phyloP scores from a whole-genome alignment of 2,329 filamentous ascomycete species.

The Pestalotiopsis sp. region DNA sequence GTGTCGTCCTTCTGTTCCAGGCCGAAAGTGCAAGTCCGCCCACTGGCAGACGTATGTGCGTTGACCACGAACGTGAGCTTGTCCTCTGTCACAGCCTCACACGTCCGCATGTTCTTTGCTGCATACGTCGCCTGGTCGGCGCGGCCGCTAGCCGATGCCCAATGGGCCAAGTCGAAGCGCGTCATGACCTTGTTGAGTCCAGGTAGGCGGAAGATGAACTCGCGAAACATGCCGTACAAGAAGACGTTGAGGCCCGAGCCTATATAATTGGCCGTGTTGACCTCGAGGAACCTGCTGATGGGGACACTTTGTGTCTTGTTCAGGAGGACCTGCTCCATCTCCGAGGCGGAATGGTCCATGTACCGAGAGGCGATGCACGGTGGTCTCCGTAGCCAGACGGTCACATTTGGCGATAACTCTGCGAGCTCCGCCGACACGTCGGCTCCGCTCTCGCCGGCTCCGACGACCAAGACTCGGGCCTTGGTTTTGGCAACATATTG shows the following conservation, averaged over 20 bases:
- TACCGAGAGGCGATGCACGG: neutral
- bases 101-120: neutral
- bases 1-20: neutral
- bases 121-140: neutral
- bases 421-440: neutral
- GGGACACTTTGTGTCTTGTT: neutral
- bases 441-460: neutral
- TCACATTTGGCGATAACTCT: neutral
- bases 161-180: neutral
- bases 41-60: neutral
- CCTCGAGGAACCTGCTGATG: neutral
- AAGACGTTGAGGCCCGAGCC: neutral
- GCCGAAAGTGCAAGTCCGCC: neutral
- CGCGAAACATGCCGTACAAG: neutral
- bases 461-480: neutral
- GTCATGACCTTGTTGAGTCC: neutral
- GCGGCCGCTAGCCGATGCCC: neutral
- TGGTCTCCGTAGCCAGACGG: neutral
- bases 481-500: neutral
- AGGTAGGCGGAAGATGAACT: neutral
- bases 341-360: neutral
- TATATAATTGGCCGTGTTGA: neutral
- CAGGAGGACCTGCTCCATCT: neutral
- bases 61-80: neutral
- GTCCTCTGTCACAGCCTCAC: neutral